A percentile compares a stretch with the other conserved stretches of the same genome.
phyloP scores from a whole-genome alignment of 345 rosid species.

The Melaleuca quinquenervia region DNA sequence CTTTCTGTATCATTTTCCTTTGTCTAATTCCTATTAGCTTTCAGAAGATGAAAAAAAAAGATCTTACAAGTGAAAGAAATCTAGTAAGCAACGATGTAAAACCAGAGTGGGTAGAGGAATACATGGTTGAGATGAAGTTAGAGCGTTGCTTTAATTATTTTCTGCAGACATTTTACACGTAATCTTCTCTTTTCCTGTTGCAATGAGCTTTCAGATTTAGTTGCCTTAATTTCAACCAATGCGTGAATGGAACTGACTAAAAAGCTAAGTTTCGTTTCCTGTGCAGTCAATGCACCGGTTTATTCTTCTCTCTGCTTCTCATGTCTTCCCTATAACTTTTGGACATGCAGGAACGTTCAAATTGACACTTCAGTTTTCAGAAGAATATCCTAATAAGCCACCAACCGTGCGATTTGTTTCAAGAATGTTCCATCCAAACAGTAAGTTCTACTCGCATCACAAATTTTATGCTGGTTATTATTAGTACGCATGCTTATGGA shows the following conservation, averaged over 20 bases:
- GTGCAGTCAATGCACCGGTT: not conserved
- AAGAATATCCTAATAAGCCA: conserved; percentile 79
- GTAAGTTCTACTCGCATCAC: conserved; percentile 22
- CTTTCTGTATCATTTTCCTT: not conserved
- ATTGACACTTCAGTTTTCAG: conserved; percentile 59
- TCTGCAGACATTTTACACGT: not conserved
- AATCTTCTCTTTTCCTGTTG: not conserved
- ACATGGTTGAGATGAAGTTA: not conserved
- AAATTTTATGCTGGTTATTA: not conserved
- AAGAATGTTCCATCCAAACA: conserved; percentile 79
- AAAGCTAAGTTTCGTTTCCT: not conserved
- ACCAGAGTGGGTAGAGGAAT: not conserved
- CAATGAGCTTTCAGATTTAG: not conserved
- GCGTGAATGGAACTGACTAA: not conserved
- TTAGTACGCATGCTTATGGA: not conserved
- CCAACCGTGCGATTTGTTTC: conserved; percentile 78
- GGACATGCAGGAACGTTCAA: conserved; percentile 54
- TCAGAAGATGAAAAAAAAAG: not conserved
- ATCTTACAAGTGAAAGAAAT: not conserved
- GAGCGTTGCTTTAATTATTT: not conserved
- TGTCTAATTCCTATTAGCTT: not conserved
- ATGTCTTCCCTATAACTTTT: not conserved
- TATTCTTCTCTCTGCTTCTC: not conserved
- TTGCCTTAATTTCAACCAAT: not conserved
- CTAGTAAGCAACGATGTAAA: not conserved